Conservation (phyloP, 164 flowering plant species). For the Berberis vulgaris region DNA sequence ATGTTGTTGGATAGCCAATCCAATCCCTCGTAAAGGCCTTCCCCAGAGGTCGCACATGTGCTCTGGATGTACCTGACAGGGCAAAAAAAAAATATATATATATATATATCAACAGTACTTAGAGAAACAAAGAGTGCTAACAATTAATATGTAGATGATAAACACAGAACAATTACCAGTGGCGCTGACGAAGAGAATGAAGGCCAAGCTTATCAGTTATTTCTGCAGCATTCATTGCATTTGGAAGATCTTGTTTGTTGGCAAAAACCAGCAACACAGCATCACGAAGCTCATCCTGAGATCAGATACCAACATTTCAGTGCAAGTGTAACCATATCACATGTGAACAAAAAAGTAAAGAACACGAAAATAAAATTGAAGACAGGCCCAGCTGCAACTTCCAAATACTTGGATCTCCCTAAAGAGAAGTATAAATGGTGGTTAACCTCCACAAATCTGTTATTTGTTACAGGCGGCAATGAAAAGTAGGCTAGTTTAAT, state of each 20-base stretch:
- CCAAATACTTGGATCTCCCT: too few species aligned
- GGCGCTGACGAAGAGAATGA: slow-evolving; percentile 89
- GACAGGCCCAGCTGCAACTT: too few species aligned
- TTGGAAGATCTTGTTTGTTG: slow-evolving; percentile 98
- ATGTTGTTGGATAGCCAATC: slow-evolving; percentile 72
- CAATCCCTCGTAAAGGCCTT: slow-evolving; percentile 63
- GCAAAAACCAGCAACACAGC: slow-evolving; percentile 94
- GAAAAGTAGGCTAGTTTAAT: too few species aligned
- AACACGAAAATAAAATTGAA: too few species aligned
- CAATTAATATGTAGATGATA: neutral
- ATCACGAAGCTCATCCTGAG: slow-evolving; percentile 62
- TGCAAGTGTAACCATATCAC: too few species aligned
- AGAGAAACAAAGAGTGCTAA: neutral
- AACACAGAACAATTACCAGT: slow-evolving; percentile 53
- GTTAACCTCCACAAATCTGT: too few species aligned
- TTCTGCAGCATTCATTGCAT: slow-evolving; percentile 99
- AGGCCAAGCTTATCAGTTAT: slow-evolving; percentile 97
- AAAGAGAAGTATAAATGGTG: too few species aligned
- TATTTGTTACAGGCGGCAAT: too few species aligned
- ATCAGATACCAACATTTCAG: slow-evolving; percentile 5
- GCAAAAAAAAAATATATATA: too few species aligned
- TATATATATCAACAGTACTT: neutral
- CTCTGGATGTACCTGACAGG: slow-evolving; percentile 63
- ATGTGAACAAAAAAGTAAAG: too few species aligned
- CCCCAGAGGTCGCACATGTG: slow-evolving; percentile 71